Percentiles rank a stretch among this genome's conserved stretches.
Evolutionary conservation across 441 rosid species (phyloP).

Genomic region (Adansonia rubrostipa): DNA sequence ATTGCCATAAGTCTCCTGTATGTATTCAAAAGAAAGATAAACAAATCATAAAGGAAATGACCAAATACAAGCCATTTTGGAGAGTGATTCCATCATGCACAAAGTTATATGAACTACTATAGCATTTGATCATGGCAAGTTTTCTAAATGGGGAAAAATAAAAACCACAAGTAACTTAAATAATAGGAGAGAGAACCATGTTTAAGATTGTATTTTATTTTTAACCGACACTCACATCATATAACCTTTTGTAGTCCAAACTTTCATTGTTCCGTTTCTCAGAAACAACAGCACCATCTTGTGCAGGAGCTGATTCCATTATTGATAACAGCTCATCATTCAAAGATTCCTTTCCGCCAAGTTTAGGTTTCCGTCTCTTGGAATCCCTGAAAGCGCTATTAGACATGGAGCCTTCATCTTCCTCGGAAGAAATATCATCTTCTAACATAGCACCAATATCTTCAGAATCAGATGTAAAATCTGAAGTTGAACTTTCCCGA

Average conservation of each 20-base stretch:
- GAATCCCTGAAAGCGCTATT: conserved; percentile 27
- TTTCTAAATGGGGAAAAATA: not conserved
- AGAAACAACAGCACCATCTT: conserved; percentile 48
- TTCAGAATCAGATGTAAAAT: conserved; percentile 81
- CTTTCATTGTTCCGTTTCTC: conserved; percentile 65
- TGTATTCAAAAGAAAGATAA: conserved; percentile 29
- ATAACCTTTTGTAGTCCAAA: conserved; percentile 90
- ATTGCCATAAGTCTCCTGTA: conserved; percentile 78
- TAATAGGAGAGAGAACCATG: conserved; percentile 14
- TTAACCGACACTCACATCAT: conserved; percentile 71
- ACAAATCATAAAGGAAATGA: not conserved
- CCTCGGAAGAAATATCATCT: conserved; percentile 39
- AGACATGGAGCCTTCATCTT: conserved; percentile 35
- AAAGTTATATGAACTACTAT: not conserved
- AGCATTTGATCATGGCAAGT: not conserved
- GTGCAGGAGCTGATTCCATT: conserved; percentile 42
- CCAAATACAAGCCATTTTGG: not conserved
- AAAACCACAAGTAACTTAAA: not conserved
- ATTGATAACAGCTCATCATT: conserved; percentile 40
- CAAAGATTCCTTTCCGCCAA: conserved; percentile 37
- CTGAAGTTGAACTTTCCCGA: conserved; percentile 72
- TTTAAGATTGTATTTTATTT: conserved; percentile 19
- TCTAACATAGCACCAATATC: conserved; percentile 50
- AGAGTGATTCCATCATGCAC: not conserved
- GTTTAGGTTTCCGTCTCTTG: conserved; percentile 34